Percentiles rank a stretch among this genome's conserved stretches.
These are phyloP conservation scores for Amanita thiersii DNA, from an alignment of 768 basidiomycete genomes.

Conservation along the genomic window DNA sequence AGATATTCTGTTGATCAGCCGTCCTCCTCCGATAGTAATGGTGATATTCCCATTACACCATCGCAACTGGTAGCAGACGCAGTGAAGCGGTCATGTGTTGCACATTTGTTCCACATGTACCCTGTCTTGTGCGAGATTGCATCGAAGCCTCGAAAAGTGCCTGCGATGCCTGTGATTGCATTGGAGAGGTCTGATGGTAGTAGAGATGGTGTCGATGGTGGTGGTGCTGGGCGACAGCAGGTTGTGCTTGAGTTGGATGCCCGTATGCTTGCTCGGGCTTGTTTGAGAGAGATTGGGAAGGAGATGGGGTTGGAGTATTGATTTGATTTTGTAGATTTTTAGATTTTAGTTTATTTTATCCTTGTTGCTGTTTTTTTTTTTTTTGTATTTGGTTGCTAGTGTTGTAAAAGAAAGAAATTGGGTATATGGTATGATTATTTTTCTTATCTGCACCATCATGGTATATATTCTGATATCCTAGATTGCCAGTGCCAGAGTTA, in stretches of 20 bases:
- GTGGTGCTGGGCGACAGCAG: conserved; percentile 13
- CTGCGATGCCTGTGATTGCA: conserved; percentile 36
- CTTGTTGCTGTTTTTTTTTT: too few relatives aligned
- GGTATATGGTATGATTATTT: too few relatives aligned
- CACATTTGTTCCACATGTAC: conserved; percentile 89
- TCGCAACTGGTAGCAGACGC: conserved; percentile 59
- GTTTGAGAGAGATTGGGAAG: conserved; percentile 60
- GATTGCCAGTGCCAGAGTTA: too few relatives aligned
- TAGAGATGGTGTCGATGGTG: conserved; percentile 8
- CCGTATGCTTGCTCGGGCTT: conserved; percentile 54
- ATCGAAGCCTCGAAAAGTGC: conserved; percentile 59
- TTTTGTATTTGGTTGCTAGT: too few relatives aligned
- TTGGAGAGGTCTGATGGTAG: conserved; percentile 10
- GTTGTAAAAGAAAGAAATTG: too few relatives aligned
- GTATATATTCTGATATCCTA: too few relatives aligned
- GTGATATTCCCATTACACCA: conserved; percentile 27
- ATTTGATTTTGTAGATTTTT: too few relatives aligned
- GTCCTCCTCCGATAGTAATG: too few relatives aligned
- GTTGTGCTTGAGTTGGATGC: conserved; percentile 52
- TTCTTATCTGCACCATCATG: too few relatives aligned
- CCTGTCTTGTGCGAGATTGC: conserved; percentile 71
- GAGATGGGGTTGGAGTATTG: conserved; percentile 53
- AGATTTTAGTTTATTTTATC: too few relatives aligned
- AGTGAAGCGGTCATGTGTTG: conserved; percentile 65
- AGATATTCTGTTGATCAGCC: conserved; percentile 47